Evolutionary conservation across 768 basidiomycete genomes (phyloP).

Genomic region (Tulasnella sp.): DNA sequence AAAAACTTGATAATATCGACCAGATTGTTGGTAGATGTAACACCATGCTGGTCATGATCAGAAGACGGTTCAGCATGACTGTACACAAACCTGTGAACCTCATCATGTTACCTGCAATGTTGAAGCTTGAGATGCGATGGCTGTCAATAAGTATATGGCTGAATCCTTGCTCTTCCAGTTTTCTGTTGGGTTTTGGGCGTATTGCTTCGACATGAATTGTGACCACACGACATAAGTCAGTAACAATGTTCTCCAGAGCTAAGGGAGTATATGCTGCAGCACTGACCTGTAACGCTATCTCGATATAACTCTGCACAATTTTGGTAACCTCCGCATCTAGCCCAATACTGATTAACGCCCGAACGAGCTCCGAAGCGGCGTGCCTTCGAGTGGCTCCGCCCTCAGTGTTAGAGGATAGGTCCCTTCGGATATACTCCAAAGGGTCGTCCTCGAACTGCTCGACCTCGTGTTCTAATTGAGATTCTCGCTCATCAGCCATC

Average conservation of each 20-base stretch:
- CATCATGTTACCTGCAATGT: slow-evolving; percentile 73
- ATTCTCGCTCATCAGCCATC: background rate
- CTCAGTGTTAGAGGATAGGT: slow-evolving; percentile 54
- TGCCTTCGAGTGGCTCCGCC: slow-evolving; percentile 73
- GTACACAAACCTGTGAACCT: background rate
- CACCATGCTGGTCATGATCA: slow-evolving; percentile 83
- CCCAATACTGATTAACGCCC: slow-evolving; percentile 68
- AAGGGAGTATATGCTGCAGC: no score
- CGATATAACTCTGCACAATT: slow-evolving; percentile 79
- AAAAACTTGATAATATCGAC: slow-evolving; percentile 96
- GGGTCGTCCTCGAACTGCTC: slow-evolving; percentile 98
- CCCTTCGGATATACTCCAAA: slow-evolving; percentile 83
- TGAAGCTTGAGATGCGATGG: slow-evolving; percentile 80
- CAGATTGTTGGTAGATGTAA: slow-evolving; percentile 83
- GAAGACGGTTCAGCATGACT: slow-evolving; percentile 82
- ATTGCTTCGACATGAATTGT: slow-evolving; percentile 32
- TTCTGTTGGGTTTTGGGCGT: slow-evolving; percentile 36
- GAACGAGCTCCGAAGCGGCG: slow-evolving; percentile 90
- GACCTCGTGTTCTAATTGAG: slow-evolving; percentile 56
- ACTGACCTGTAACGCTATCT: slow-evolving; percentile 44
- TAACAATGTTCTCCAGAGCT: background rate
- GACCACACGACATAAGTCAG: background rate
- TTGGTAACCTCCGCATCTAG: slow-evolving; percentile 79
- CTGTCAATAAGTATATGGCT: slow-evolving; percentile 87
- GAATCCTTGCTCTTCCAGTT: slow-evolving; percentile 92